These are phyloP conservation scores for Tubosaeta sp. DNA, from an alignment of 768 basidiomycete genomes.

Conservation along the genomic window DNA sequence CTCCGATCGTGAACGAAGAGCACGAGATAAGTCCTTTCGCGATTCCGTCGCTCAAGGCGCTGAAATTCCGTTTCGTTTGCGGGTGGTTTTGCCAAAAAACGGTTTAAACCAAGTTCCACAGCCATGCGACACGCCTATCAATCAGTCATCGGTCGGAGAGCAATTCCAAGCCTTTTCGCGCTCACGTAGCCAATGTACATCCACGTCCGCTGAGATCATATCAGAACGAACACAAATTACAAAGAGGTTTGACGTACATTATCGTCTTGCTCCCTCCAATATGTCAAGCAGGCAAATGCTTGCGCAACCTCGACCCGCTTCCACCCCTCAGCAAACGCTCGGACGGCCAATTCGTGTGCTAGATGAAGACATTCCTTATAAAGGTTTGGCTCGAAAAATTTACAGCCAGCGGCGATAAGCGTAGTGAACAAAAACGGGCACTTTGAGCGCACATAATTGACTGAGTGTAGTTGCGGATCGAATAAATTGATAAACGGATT, in stretches of 20 bases:
- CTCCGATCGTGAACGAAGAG: conserved; percentile 84
- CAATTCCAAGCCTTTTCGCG: conserved; percentile 9
- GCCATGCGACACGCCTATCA: conserved; percentile 81
- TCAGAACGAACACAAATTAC: conserved; percentile 10
- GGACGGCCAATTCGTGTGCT: conserved; percentile 68
- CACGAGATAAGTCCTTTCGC: conserved; percentile 83
- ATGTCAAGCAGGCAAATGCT: conserved; percentile 83
- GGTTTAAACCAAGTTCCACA: conserved; percentile 77
- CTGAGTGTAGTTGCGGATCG: conserved; percentile 81
- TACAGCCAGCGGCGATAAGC: conserved; percentile 78
- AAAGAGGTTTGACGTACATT: conserved; percentile 43
- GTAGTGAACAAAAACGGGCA: conserved; percentile 84
- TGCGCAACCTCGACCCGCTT: conserved; percentile 85
- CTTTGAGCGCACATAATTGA: conserved; percentile 70
- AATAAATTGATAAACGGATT: conserved; percentile 90
- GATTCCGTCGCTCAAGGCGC: conserved; percentile 71
- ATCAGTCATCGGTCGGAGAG: conserved; percentile 1
- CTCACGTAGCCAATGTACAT: conserved; percentile 81
- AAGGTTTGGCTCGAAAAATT: conserved; percentile 70
- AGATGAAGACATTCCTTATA: conserved; percentile 68
- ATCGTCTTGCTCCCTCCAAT: conserved; percentile 88
- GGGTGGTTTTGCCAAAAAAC: conserved; percentile 53
- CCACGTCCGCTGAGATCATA: conserved; percentile 64
- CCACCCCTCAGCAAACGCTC: conserved; percentile 74
- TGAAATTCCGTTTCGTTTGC: conserved; percentile 61